Evolutionary conservation across 2,329 filamentous ascomycete species (phyloP), one percentile per base, ranked within the genome.

Genomic region (Phialophora macrospora): DNA sequence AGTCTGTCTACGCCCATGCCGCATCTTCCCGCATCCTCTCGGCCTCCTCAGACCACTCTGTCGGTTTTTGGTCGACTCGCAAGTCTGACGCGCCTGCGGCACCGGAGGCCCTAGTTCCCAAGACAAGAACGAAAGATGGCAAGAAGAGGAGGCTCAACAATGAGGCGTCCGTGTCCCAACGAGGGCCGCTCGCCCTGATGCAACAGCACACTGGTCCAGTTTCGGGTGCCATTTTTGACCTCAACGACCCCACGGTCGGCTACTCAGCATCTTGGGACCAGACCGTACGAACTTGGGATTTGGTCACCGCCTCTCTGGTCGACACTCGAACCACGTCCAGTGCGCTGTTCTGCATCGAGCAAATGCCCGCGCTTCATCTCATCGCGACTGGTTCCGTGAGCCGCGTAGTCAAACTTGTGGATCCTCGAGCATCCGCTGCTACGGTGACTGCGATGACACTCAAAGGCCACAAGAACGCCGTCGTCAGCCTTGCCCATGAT

Each of bases 251-350:
- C 11, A 97, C 92, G 14, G 92, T 97, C 48, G 94, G 91, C 55
- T 98, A 99, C 82, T 94, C 92, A 1, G 88, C 89, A 24, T 96
- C 93, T 20, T 90, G 91, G 80, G 96, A 99, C 80, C 93, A 97
- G 82, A 91, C 91, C 0, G 82, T 98, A 72, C 89, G 90, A 70
- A 98, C 95, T 0, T 90, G 96, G 80, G 95, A 99, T 80, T 84
- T 99, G 55, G 89, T 93, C 0, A 97, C 94, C 0, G 84, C 87
- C 62, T 82, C 83, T 30, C 86, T 91, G 65, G 92, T 98, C 49
- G 91, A 92, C 75, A 92, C 91, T 3, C 85, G 95, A 63, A 90
- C 91, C 0, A 95, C 93, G 0, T 88, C 91, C 63, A 91, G 97
- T 77, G 88, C 93, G 0, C 85, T 99, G 7, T 85, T 96, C 67